Percentiles rank a stretch among this genome's conserved stretches.
Evolutionary conservation across 495 filamentous ascomycete genomes (phyloP).

Genomic region (Aspergillus saccharolyticus): DNA sequence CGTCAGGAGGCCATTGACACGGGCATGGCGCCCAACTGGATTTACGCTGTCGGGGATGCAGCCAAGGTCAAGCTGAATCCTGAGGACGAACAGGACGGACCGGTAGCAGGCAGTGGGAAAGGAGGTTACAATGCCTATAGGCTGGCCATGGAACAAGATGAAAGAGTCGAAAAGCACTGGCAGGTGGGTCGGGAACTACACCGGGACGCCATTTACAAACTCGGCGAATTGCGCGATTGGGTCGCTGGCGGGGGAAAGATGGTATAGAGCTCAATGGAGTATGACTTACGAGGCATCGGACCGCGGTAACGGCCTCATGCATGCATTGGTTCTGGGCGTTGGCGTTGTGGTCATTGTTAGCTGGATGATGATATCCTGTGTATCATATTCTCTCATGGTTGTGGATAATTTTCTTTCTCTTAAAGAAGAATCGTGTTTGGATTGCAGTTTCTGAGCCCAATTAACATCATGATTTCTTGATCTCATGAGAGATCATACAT

Average conservation of each 20-base stretch:
- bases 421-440: not conserved
- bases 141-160: constrained; percentile 58
- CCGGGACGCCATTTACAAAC: constrained; percentile 52
- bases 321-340: constrained; percentile 13
- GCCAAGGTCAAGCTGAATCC: constrained; percentile 24
- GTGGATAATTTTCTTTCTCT: not conserved
- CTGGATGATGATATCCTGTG: not conserved
- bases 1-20: constrained; percentile 53
- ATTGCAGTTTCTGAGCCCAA: not conserved
- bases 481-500: not conserved
- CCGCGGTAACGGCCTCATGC: not conserved
- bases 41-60: constrained; percentile 50
- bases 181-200: constrained; percentile 59
- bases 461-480: not conserved
- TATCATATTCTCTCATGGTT: not conserved
- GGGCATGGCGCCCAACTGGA: constrained; percentile 50
- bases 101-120: constrained; percentile 26
- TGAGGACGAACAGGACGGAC: constrained; percentile 18
- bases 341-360: constrained; percentile 4
- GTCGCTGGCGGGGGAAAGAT: constrained; percentile 38
- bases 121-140: constrained; percentile 56
- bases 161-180: constrained; percentile 59
- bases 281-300: not conserved
- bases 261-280: constrained; percentile 12
- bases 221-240: constrained; percentile 52